Percentiles rank a stretch among this genome's conserved stretches.
Conservation (phyloP, 805 yeast species). For the Metschnikowia lochheadii region DNA sequence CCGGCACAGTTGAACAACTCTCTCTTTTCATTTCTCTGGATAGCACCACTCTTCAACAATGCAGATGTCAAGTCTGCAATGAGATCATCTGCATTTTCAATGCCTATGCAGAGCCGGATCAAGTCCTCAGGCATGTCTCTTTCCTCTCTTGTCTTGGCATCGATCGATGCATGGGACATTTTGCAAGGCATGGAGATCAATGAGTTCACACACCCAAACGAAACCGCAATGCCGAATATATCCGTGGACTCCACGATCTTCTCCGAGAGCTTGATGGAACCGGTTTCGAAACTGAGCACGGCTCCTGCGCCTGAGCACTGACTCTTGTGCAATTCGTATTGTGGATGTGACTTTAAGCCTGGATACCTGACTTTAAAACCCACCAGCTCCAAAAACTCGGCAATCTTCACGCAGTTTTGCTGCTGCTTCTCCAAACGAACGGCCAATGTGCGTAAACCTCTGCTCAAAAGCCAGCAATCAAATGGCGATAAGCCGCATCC, state of each 20-base stretch:
- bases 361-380: conserved; percentile 85
- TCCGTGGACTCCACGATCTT: conserved; percentile 70
- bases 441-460: conserved; percentile 87
- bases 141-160: conserved; percentile 78
- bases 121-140: conserved; percentile 91
- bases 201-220: conserved; percentile 92
- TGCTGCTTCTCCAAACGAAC: conserved; percentile 87
- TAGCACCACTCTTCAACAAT: conserved; percentile 60
- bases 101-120: conserved; percentile 86
- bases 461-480: conserved; percentile 82
- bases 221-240: conserved; percentile 83
- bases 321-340: conserved; percentile 70
- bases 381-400: conserved; percentile 60
- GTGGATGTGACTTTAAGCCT: conserved; percentile 78
- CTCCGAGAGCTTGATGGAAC: conserved; percentile 60
- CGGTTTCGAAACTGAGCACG: conserved; percentile 86
- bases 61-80: conserved; percentile 77
- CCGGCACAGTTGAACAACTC: conserved; percentile 38
- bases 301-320: conserved; percentile 86
- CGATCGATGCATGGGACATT: conserved; percentile 97
- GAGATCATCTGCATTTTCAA: conserved; percentile 77
- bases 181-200: conserved; percentile 89
- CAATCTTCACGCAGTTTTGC: conserved; percentile 68
- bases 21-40: conserved; percentile 36
- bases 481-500: conserved; percentile 92